phyloP scores from a whole-genome alignment of 306 rosid species.

The Abrus pulchellus region DNA sequence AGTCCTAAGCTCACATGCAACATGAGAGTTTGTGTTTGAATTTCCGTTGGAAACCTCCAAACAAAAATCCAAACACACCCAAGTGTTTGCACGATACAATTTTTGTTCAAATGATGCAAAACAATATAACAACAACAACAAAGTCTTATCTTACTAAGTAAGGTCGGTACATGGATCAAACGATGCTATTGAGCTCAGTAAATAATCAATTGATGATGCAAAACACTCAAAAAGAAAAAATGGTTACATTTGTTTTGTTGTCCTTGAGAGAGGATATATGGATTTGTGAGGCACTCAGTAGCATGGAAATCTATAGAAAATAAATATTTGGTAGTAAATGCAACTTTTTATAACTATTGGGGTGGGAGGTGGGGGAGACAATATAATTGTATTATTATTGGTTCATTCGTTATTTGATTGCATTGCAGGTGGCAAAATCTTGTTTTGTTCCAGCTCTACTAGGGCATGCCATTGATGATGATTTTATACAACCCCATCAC shows the following conservation, averaged over 20 bases:
- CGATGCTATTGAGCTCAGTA: too few relatives aligned
- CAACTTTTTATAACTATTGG: background rate
- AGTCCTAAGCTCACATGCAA: slow-evolving; percentile 5
- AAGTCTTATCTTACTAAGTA: too few relatives aligned
- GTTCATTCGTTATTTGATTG: slow-evolving; percentile 42
- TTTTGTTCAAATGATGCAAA: slow-evolving; percentile 1
- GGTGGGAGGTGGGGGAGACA: background rate
- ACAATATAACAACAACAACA: too few relatives aligned
- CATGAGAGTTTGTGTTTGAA: background rate
- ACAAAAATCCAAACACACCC: background rate
- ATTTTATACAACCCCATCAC: slow-evolving; percentile 94
- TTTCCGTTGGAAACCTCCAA: slow-evolving; percentile 16
- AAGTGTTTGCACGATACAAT: background rate
- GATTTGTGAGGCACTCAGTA: background rate
- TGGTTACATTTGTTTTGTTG: slow-evolving; percentile 9
- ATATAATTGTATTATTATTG: background rate
- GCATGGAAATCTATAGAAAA: background rate
- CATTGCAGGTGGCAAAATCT: slow-evolving; percentile 84
- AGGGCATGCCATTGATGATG: slow-evolving; percentile 97
- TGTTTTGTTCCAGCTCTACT: slow-evolving; percentile 93
- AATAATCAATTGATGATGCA: background rate
- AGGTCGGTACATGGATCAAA: too few relatives aligned
- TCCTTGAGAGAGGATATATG: slow-evolving; percentile 3
- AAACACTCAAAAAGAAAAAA: background rate
- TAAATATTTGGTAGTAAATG: background rate